Conservation (phyloP, 2,329 filamentous ascomycete species). For the Elsinoe batatas region DNA sequence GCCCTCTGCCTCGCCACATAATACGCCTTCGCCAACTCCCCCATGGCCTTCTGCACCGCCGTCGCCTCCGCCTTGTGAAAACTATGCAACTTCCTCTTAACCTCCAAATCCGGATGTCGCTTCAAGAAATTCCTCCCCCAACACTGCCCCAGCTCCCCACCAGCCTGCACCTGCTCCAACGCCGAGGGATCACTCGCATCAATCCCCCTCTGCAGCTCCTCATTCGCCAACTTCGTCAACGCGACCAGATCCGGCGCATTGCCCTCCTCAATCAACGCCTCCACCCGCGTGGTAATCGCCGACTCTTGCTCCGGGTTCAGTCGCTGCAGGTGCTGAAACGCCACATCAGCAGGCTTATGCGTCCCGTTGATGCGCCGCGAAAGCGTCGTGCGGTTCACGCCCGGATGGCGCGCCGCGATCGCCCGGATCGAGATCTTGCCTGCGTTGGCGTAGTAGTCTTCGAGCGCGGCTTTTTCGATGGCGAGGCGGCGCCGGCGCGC, state of each 20-base stretch:
- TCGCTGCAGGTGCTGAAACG: constrained; percentile 3
- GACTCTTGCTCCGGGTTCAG: constrained; percentile 5
- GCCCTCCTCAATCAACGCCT: constrained; percentile 4
- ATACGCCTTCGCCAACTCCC: constrained; percentile 9
- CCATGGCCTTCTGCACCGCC: constrained; percentile 10
- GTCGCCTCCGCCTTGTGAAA: constrained; percentile 8
- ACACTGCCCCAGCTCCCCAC: constrained; percentile 2
- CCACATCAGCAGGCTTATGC: neutral
- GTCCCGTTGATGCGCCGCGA: constrained; percentile 7
- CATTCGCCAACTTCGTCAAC: neutral
- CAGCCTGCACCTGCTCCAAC: neutral
- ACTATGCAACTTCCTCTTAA: constrained; percentile 8
- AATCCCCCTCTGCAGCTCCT: constrained; percentile 5
- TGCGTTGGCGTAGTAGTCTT: constrained; percentile 6
- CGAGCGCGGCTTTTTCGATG: constrained; percentile 5
- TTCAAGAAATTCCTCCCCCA: constrained; percentile 7
- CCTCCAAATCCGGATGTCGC: constrained; percentile 4
- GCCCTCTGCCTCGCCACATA: constrained; percentile 4
- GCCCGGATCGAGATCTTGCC: constrained; percentile 9
- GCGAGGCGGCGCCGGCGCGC: constrained; percentile 1
- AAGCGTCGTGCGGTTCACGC: constrained; percentile 6
- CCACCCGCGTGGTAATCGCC: neutral
- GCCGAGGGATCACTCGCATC: neutral
- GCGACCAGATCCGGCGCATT: neutral
- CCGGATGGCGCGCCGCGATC: neutral